Base-by-base conservation (phyloP, 1,139 yeast species). In the Zygosaccharomyces sapae region DNA sequence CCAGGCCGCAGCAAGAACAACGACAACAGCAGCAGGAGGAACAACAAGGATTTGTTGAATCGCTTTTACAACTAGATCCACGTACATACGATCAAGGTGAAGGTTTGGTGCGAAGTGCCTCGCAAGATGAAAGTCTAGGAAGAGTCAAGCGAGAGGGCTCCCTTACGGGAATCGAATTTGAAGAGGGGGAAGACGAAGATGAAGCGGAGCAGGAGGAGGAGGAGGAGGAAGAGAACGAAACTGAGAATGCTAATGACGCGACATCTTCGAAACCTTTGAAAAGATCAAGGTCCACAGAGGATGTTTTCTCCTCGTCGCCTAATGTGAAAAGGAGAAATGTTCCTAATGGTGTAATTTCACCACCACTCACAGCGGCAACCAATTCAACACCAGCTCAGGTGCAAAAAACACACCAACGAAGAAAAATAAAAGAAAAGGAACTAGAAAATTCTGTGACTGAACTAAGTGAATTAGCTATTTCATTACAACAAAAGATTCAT, bases 371-470 rank as follows among this genome's bases (percentile, higher is more conserved):
- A 12, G 10, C 41, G 24, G 25, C 41, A 4, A 19, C 33, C 6
- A 22, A 7, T 22, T 22, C 25, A 5, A 22, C 25, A 22, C 8
- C 25, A 22, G 34, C 33, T n/a, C 25, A 4, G 71, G 94, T 38
- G 12, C 43, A 27, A 38, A 51, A 48, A 41, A 83, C 86, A 71
- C 73, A 95, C 54, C 80, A 83, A 58, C 86, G 84, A 72, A 86
- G 84, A 75, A 88, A 86, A 71, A 58, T 81, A 65, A 83, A 86
- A 61, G 96, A 88, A 66, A 88, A 83, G 65, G 90, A 87, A 64
- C 80, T 87, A 83, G 95, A 87, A 66, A 73, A 74, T 38, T 79
- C 77, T 47, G 73, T 87, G 16, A 73, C 74, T 56, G 82, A 79
- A 47, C 72, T 88, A 52, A 78, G 77, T 55, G 86, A 83, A 30